Evolutionary conservation across 345 rosid species (phyloP), one percentile per base, ranked within the genome.

Genomic region (Rubroshorea leprosula): DNA sequence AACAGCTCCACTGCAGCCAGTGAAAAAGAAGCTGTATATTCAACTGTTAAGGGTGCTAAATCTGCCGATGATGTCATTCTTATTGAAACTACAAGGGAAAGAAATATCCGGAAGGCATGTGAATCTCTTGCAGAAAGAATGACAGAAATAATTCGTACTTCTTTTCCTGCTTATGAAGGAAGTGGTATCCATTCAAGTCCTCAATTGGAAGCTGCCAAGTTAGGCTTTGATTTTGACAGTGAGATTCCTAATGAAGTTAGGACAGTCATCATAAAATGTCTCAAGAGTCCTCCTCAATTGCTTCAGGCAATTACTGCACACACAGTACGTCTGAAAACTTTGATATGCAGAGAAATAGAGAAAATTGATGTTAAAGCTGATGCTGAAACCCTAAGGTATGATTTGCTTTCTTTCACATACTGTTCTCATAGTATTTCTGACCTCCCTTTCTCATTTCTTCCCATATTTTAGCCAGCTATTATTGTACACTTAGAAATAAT

Each of bases 121-220:
- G 99, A 92, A 66, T 74, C 75, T 62, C 91, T 89, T 72, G 89
- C 96, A 22, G 76, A 71, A 15, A 64, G 75, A 69, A 78, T 86
- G 82, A 65, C 83, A 21, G 89, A 89, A 56, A 86, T 71, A 62
- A 78, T 92, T 60, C 79, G 78, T 50, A 62, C 49, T 65, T 78
- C 89, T 23, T 92, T 92, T 66, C 98, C 97, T 56, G 96, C 97
- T 45, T 89, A 83, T 48, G 99, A 92, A 78, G 99, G 99, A 66
- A 68, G 60, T 68, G 96, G 97, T 61, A 79, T 92, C 62, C 95
- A 81, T 78, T 75, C 61, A 49, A 77, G 71, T 74, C 86, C 94
- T 64, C 96, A 89, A 60, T 26, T 72, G 48, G 97, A 89, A 74
- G 82, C 83, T 52, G 72, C 83, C 43, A 87, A 85, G 73, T 49